phyloP scores from a whole-genome alignment of 345 rosid species.

The Pugionium cornutum region DNA sequence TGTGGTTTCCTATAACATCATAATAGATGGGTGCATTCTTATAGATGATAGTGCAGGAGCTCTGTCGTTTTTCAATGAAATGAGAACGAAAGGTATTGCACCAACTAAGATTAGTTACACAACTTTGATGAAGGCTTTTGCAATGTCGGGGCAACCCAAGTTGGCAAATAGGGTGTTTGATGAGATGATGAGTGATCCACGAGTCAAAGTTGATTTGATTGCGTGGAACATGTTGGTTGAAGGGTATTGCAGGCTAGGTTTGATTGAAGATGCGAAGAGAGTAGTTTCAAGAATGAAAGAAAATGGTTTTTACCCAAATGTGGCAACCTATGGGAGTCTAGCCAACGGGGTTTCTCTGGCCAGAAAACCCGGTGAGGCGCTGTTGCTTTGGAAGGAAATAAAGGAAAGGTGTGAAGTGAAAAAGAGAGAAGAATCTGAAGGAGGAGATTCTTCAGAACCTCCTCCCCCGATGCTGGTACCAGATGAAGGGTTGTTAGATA shows the following conservation, averaged over 20 bases:
- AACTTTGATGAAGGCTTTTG: constrained; percentile 94
- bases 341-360: constrained; percentile 80
- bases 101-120: constrained; percentile 94
- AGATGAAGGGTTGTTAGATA: constrained; percentile 69
- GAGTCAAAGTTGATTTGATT: constrained; percentile 77
- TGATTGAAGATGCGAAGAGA: constrained; percentile 81
- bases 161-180: constrained; percentile 81
- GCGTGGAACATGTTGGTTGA: constrained; percentile 96
- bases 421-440: constrained; percentile 37
- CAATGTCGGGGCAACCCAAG: constrained; percentile 85
- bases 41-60: constrained; percentile 90
- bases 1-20: constrained; percentile 80
- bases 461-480: constrained; percentile 59
- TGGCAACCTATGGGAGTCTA: constrained; percentile 83
- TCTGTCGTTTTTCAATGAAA: constrained; percentile 74
- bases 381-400: constrained; percentile 85
- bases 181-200: constrained; percentile 78
- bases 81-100: constrained; percentile 73
- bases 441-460: constrained; percentile 39
- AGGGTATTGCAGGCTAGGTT: constrained; percentile 73
- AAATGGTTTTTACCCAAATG: constrained; percentile 67
- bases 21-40: constrained; percentile 87
- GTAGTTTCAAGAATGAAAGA: constrained; percentile 69
- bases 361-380: constrained; percentile 96
- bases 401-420: constrained; percentile 58